A percentile compares a stretch with the other conserved stretches of the same genome.
These are phyloP conservation scores for Rhynchosporium agropyri DNA, from an alignment of 2,329 filamentous ascomycete species.

Conservation along the genomic window DNA sequence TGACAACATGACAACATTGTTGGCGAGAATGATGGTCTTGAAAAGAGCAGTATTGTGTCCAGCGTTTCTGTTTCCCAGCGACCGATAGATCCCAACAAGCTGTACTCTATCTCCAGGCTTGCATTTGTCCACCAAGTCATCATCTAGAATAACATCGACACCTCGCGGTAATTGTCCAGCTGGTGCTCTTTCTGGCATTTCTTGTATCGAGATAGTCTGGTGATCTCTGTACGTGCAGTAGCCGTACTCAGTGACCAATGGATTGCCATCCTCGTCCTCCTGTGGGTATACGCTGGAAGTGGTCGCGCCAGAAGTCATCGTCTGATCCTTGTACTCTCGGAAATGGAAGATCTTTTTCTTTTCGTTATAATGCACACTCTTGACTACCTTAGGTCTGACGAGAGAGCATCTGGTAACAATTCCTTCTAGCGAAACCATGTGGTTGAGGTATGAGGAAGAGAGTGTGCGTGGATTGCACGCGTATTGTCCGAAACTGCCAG, in stretches of 20 bases:
- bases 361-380: slow-evolving; percentile 97
- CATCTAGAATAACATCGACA: slow-evolving; percentile 94
- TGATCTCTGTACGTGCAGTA: slow-evolving; percentile 96
- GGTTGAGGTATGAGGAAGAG: slow-evolving; percentile 85
- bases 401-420: slow-evolving; percentile 97
- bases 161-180: slow-evolving; percentile 93
- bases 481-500: slow-evolving; percentile 93
- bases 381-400: slow-evolving; percentile 95
- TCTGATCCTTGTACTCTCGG: slow-evolving; percentile 92
- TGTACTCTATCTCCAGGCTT: slow-evolving; percentile 97
- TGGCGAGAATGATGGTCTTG: slow-evolving; percentile 90
- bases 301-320: slow-evolving; percentile 89
- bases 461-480: slow-evolving; percentile 93
- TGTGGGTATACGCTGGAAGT: slow-evolving; percentile 93
- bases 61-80: slow-evolving; percentile 91
- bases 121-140: slow-evolving; percentile 90
- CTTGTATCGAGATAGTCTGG: slow-evolving; percentile 96
- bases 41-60: slow-evolving; percentile 90
- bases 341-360: slow-evolving; percentile 83
- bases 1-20: slow-evolving; percentile 91
- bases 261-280: slow-evolving; percentile 90
- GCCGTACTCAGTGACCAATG: slow-evolving; percentile 91
- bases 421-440: slow-evolving; percentile 95
- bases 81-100: slow-evolving; percentile 93
- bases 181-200: slow-evolving; percentile 97